Evolutionary conservation across 2,329 filamentous ascomycete species (phyloP).

Genomic region (Chaetoscypha palmicola): DNA sequence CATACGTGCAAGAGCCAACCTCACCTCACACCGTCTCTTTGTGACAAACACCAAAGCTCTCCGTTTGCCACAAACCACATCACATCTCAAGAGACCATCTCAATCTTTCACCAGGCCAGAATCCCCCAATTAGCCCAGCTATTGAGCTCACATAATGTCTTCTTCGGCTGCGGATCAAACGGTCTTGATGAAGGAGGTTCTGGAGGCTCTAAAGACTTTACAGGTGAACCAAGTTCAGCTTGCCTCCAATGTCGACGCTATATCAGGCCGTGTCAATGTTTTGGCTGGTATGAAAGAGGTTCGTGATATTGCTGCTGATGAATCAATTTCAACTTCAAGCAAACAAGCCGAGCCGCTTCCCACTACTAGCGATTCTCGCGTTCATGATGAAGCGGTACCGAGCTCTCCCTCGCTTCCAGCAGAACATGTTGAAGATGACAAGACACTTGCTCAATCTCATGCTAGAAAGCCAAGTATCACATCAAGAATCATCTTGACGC

Average conservation of each 20-base stretch:
- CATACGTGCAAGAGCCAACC: background rate
- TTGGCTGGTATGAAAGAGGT: constrained; percentile 52
- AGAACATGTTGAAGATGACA: constrained; percentile 16
- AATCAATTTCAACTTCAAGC: constrained; percentile 8
- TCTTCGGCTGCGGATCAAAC: constrained; percentile 23
- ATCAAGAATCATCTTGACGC: constrained; percentile 59
- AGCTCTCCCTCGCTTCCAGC: constrained; percentile 28
- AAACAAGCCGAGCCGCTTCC: constrained; percentile 11
- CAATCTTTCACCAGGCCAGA: too few relatives aligned
- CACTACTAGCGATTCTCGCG: constrained; percentile 11
- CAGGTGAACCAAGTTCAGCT: constrained; percentile 49
- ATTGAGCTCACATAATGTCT: constrained; percentile 21
- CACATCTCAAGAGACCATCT: too few relatives aligned
- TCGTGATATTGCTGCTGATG: constrained; percentile 38
- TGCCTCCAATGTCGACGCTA: constrained; percentile 49
- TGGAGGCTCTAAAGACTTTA: constrained; percentile 47
- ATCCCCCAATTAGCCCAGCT: too few relatives aligned
- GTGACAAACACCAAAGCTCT: constrained; percentile 2
- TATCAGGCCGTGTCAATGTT: constrained; percentile 55
- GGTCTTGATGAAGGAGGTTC: constrained; percentile 45
- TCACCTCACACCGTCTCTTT: constrained; percentile 4
- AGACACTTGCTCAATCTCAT: constrained; percentile 14
- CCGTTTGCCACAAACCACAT: constrained; percentile 1
- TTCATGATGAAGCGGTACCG: constrained; percentile 25
- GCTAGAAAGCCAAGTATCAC: constrained; percentile 35